Evolutionary conservation across 768 basidiomycete genomes (phyloP), one percentile per base, ranked within the genome.

Genomic region (Cystofilobasidium capitatum): DNA sequence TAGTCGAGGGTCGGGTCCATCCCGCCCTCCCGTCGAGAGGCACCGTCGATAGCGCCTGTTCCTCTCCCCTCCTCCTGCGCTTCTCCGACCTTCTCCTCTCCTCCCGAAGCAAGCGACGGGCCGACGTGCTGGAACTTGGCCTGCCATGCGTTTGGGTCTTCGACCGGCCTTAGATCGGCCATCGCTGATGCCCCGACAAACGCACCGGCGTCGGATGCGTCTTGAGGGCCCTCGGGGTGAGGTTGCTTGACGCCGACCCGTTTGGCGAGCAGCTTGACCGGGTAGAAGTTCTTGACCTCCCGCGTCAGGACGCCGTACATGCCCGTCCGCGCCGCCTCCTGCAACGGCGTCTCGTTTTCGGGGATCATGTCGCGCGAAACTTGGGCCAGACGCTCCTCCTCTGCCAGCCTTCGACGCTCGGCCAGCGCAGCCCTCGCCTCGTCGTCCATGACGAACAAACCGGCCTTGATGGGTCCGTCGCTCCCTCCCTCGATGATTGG

Each of bases 191-290:
- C 35, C 3, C 44, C 33, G 2, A 45, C 58, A 14, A 59, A 59
- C 14, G 62, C 68, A 14, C 68, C 68, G 4, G 44, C 68, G 31
- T 69, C 68, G 24, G 45, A 36, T 29, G 57, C 69, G 20, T 55
- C 68, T 2, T 72, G 73, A 20, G 72, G 73, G 13, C 78, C 79
- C 58, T 84, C 69, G 10, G 85, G 85, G 72, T 89, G 82, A 0
- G 93, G 93, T 71, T 92, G 90, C 73, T 86, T 88, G 40, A 98
- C 88, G 0, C 89, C 88, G 76, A 98, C 97, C 37, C 94, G 84
- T 76, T 94, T 96, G 79, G 91, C 97, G 31, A 99, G 79, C 59
- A 98, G 78, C 62, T 81, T 81, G n/a, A 84, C 84, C 2, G 96
- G 96, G 73, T 85, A 84, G 87, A 91, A 98, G 0, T 81, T 76